phyloP scores from a whole-genome alignment of 345 rosid genomes.

The Gossypium rotundifolium region DNA sequence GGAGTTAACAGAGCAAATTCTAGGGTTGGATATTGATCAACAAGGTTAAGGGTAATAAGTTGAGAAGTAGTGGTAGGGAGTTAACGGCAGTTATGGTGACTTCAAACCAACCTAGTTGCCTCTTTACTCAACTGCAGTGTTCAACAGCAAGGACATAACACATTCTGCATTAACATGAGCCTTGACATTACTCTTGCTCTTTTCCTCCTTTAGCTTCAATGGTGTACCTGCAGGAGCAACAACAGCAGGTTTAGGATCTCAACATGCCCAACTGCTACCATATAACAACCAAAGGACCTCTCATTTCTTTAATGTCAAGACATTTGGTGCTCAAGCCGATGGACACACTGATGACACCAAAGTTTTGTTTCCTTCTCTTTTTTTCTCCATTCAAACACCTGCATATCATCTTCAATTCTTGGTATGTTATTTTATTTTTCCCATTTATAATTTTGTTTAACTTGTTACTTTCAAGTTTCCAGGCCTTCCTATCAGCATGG shows the following conservation, averaged over 20 bases:
- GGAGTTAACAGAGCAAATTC: not conserved
- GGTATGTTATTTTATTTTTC: too few species aligned
- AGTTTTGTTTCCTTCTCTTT: constrained; percentile 14
- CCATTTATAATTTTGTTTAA: not conserved
- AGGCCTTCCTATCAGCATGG: constrained; percentile 32
- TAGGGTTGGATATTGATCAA: not conserved
- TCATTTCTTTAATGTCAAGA: constrained; percentile 15
- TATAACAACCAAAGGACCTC: constrained; percentile 11
- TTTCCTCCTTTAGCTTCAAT: constrained; percentile 13
- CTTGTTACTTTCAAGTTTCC: not conserved
- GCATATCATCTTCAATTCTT: too few species aligned
- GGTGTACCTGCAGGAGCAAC: not conserved
- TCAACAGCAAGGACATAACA: not conserved
- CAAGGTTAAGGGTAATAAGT: not conserved
- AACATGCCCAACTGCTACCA: not conserved
- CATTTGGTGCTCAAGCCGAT: constrained; percentile 29
- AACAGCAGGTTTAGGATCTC: not conserved
- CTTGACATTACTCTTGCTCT: not conserved
- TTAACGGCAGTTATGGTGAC: constrained; percentile 10
- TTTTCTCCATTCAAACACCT: not conserved
- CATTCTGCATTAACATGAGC: constrained; percentile 10
- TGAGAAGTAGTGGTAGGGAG: constrained; percentile 12
- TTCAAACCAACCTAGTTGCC: not conserved
- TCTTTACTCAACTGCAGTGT: not conserved
- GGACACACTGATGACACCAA: constrained; percentile 24